phyloP scores from a whole-genome alignment of 768 basidiomycete species.

The Tylopilus rubrobrunneus region DNA sequence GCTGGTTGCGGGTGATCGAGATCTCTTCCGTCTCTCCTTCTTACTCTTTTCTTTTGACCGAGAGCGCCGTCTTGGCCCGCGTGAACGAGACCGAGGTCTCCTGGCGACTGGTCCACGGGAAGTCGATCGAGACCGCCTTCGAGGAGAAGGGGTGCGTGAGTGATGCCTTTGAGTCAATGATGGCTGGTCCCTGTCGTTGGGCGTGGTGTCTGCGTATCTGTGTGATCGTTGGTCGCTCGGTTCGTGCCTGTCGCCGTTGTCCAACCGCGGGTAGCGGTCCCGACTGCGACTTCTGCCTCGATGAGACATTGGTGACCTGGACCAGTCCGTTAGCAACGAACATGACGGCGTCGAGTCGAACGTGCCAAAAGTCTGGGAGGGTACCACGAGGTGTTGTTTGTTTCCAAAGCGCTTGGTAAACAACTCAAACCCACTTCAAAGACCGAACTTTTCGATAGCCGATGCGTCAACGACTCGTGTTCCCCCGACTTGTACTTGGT shows the following conservation, averaged over 20 bases:
- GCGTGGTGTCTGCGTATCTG: constrained; percentile 6
- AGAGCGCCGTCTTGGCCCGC: constrained; percentile 30
- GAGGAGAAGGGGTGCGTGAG: constrained; percentile 22
- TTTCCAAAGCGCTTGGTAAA: constrained; percentile 25
- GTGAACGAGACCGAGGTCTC: constrained; percentile 20
- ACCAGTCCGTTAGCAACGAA: too few relatives aligned
- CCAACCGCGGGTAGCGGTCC: constrained; percentile 12
- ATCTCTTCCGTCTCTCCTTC: constrained; percentile 31
- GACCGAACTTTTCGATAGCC: constrained; percentile 7
- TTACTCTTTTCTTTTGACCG: constrained; percentile 32
- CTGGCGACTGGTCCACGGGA: constrained; percentile 16
- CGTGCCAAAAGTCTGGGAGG: too few relatives aligned
- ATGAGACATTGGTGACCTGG: constrained; percentile 14
- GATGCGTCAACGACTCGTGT: constrained; percentile 10
- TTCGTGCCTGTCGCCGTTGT: constrained; percentile 15
- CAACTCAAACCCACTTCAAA: constrained; percentile 26
- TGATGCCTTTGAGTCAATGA: constrained; percentile 5
- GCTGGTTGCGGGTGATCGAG: constrained; percentile 39
- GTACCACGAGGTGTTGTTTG: constrained; percentile 20
- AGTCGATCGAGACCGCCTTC: constrained; percentile 24
- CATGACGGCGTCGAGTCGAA: too few relatives aligned
- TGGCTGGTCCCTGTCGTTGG: constrained; percentile 8
- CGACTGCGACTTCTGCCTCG: constrained; percentile 23
- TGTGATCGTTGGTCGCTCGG: constrained; percentile 19
- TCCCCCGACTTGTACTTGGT: constrained; percentile 9